Percentiles rank a stretch among this genome's conserved stretches.
Evolutionary conservation across 331 rosid species (phyloP).

Genomic region (Saraca asoca): DNA sequence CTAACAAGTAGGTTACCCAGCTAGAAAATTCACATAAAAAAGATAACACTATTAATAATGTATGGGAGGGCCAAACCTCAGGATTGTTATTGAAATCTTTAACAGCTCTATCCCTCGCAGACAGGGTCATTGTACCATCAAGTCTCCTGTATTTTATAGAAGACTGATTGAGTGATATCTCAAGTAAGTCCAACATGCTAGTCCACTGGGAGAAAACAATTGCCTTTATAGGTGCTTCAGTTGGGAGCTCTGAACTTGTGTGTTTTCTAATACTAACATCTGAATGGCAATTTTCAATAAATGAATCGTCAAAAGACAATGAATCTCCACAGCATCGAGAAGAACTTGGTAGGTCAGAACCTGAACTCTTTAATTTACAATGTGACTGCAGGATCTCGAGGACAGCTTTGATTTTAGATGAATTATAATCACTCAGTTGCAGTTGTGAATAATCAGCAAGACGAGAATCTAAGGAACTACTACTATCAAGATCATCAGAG

Average conservation of each 20-base stretch:
- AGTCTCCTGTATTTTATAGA: slow-evolving; percentile 75
- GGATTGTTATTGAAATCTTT: slow-evolving; percentile 80
- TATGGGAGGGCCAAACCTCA: slow-evolving; percentile 69
- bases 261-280: slow-evolving; percentile 45
- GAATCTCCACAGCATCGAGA: slow-evolving; percentile 47
- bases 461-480: slow-evolving; percentile 44
- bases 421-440: slow-evolving; percentile 61
- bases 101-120: slow-evolving; percentile 83
- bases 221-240: slow-evolving; percentile 64
- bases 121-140: slow-evolving; percentile 89
- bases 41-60: slow-evolving; percentile 32
- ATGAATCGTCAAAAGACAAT: slow-evolving; percentile 33
- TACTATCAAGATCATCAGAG: slow-evolving; percentile 56
- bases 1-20: slow-evolving; percentile 2
- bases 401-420: slow-evolving; percentile 91
- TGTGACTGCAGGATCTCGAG: slow-evolving; percentile 69
- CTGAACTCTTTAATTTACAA: slow-evolving; percentile 40
- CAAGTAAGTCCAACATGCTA: slow-evolving; percentile 89
- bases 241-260: slow-evolving; percentile 54
- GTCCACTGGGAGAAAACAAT: slow-evolving; percentile 98
- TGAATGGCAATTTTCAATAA: slow-evolving; percentile 45
- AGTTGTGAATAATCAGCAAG: slow-evolving; percentile 56
- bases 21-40: slow-evolving; percentile 21
- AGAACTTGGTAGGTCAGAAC: slow-evolving; percentile 35
- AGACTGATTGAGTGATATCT: slow-evolving; percentile 52